Evolutionary conservation across 2,329 filamentous ascomycete species (phyloP).

Genomic region (Xylaria sp.): DNA sequence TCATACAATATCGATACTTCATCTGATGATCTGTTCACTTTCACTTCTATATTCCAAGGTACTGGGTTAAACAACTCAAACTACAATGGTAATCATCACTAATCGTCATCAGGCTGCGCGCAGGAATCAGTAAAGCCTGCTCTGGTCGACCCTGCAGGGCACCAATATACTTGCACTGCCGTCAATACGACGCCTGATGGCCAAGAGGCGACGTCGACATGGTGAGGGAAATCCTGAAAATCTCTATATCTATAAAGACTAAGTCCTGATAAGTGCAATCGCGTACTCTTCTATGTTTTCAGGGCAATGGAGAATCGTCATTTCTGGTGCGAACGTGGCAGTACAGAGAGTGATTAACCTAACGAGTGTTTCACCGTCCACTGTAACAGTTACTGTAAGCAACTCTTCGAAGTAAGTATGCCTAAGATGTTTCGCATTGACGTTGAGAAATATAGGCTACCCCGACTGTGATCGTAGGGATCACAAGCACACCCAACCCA

Average conservation of each 20-base stretch:
- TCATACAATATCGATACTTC: conserved; percentile 52
- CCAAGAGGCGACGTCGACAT: conserved; percentile 51
- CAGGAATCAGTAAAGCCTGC: conserved; percentile 51
- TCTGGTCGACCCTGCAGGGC: conserved; percentile 48
- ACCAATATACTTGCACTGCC: conserved; percentile 51
- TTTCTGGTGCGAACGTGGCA: conserved; percentile 50
- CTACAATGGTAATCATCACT: conserved; percentile 10
- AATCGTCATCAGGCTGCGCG: conserved; percentile 45
- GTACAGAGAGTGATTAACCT: conserved; percentile 51
- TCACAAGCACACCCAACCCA: conserved; percentile 52
- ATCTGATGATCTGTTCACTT: conserved; percentile 53
- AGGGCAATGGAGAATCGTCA: conserved; percentile 52
- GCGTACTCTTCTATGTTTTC: conserved; percentile 52
- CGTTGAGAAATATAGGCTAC: conserved; percentile 46
- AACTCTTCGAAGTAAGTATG: neutral
- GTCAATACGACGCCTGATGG: conserved; percentile 51
- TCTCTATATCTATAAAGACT: neutral
- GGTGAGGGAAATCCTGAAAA: conserved; percentile 42
- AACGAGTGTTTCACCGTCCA: conserved; percentile 49
- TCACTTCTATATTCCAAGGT: conserved; percentile 53
- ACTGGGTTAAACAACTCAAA: neutral
- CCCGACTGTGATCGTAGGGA: conserved; percentile 51
- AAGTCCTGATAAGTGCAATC: conserved; percentile 46
- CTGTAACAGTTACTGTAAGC: conserved; percentile 49
- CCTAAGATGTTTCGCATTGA: conserved; percentile 6